A percentile compares a stretch with the other conserved stretches of the same genome.
Evolutionary conservation across 192 early-diverging fungal genomes (phyloP).

Genomic region (Podila verticillata): DNA sequence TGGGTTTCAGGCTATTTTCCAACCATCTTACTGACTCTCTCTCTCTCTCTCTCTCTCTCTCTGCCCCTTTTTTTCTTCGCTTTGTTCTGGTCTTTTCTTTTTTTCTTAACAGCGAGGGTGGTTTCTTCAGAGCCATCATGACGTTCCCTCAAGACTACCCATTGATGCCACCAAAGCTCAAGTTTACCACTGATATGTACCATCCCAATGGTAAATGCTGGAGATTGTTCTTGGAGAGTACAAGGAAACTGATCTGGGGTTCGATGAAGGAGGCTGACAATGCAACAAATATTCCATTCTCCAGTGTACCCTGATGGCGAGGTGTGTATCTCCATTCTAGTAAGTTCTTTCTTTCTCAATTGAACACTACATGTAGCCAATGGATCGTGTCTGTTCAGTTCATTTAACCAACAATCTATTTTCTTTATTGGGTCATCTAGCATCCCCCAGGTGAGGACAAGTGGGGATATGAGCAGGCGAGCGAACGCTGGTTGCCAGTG

Average conservation of each 20-base stretch:
- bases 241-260: neutral
- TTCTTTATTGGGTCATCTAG: conserved; percentile 39
- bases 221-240: conserved; percentile 3
- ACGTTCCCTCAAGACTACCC: conserved; percentile 84
- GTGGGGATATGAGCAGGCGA: conserved; percentile 89
- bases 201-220: conserved; percentile 83
- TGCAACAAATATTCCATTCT: too few relatives aligned
- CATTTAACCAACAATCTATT: neutral
- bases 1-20: too few relatives aligned
- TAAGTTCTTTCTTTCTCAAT: conserved; percentile 46
- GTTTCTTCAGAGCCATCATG: conserved; percentile 89
- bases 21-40: conserved; percentile 4
- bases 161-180: conserved; percentile 88
- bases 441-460: conserved; percentile 87
- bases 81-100: too few relatives aligned
- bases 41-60: conserved; percentile 5
- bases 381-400: neutral
- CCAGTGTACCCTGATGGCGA: conserved; percentile 86
- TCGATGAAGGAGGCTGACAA: too few relatives aligned
- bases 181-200: conserved; percentile 87
- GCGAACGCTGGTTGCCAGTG: conserved; percentile 95
- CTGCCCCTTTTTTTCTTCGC: too few relatives aligned
- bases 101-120: conserved; percentile 77
- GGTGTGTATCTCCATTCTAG: conserved; percentile 97
- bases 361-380: neutral